A percentile compares a stretch with the other conserved stretches of the same genome.
Conservation (phyloP, 768 basidiomycete species). For the Boletellus ananiceps region DNA sequence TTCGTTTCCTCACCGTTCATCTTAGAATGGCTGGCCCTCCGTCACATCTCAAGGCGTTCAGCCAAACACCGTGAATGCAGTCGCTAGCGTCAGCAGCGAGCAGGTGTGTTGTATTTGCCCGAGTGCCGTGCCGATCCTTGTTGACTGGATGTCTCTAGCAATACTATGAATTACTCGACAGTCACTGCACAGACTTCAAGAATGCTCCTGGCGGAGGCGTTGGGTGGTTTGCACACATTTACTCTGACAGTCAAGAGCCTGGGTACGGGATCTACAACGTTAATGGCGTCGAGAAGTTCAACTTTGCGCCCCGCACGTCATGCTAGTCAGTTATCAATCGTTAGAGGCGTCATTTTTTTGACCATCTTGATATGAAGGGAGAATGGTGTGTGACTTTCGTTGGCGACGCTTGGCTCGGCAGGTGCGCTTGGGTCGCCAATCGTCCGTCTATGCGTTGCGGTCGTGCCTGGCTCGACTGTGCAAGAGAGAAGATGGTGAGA, state of each 20-base stretch:
- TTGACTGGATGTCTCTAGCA: conserved; percentile 22
- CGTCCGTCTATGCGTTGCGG: too few relatives aligned
- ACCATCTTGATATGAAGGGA: background rate
- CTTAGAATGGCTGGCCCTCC: conserved; percentile 79
- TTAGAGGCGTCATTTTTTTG: background rate
- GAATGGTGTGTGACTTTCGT: too few relatives aligned
- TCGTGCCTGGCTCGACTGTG: too few relatives aligned
- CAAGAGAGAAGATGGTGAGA: too few relatives aligned
- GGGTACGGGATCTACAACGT: conserved; percentile 66
- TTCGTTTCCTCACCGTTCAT: background rate
- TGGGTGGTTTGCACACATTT: conserved; percentile 82
- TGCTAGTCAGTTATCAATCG: conserved; percentile 37
- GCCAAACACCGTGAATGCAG: conserved; percentile 58
- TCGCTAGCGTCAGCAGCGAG: conserved; percentile 60
- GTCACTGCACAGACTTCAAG: conserved; percentile 62
- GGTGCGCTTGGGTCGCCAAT: too few relatives aligned
- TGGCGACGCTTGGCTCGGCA: too few relatives aligned
- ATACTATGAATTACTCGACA: conserved; percentile 61
- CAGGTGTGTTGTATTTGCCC: conserved; percentile 36
- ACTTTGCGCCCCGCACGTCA: conserved; percentile 56
- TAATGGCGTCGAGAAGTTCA: conserved; percentile 52
- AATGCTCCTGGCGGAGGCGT: conserved; percentile 53
- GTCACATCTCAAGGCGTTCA: conserved; percentile 55
- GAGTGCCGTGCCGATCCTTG: background rate
- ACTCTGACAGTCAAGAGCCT: conserved; percentile 58